These are phyloP conservation scores for Diplodia scrobiculata DNA, from an alignment of 2,329 filamentous ascomycete species.

Conservation along the genomic window DNA sequence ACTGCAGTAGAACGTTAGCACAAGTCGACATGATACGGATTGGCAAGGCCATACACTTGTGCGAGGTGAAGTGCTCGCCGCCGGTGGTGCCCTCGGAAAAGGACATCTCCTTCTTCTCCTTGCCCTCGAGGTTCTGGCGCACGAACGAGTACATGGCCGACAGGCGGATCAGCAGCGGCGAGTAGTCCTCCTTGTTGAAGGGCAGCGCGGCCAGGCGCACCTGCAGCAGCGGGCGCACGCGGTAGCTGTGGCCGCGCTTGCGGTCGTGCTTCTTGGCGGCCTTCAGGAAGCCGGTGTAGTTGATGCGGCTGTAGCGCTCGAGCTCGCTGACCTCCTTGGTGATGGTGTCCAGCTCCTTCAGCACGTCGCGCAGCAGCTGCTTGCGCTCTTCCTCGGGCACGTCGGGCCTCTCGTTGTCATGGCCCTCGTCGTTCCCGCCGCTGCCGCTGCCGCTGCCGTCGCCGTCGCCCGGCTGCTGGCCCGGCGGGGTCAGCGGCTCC, in stretches of 20 bases:
- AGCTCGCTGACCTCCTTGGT: slow-evolving; percentile 89
- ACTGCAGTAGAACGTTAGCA: slow-evolving; percentile 55
- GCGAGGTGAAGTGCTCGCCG: slow-evolving; percentile 73
- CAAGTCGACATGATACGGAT: neutral
- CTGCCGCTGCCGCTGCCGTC: slow-evolving; percentile 24
- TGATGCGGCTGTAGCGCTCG: slow-evolving; percentile 92
- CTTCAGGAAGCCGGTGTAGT: slow-evolving; percentile 97
- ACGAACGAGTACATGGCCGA: slow-evolving; percentile 96
- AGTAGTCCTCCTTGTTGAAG: slow-evolving; percentile 94
- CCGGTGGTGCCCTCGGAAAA: slow-evolving; percentile 47
- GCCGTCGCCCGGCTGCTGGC: neutral
- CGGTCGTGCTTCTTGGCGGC: slow-evolving; percentile 99
- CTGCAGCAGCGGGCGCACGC: slow-evolving; percentile 87
- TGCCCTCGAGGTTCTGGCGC: slow-evolving; percentile 75
- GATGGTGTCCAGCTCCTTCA: slow-evolving; percentile 80
- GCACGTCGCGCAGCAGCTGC: slow-evolving; percentile 67
- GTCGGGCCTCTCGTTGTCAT: slow-evolving; percentile 34
- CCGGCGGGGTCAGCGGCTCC: slow-evolving; percentile 56
- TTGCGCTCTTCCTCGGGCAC: slow-evolving; percentile 48
- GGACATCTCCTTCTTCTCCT: slow-evolving; percentile 48
- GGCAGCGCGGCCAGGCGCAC: slow-evolving; percentile 83
- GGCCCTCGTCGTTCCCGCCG: slow-evolving; percentile 30
- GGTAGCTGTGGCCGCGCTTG: slow-evolving; percentile 82
- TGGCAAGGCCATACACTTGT: slow-evolving; percentile 69
- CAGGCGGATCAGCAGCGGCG: slow-evolving; percentile 80